These are phyloP conservation scores for Chrysochromulina parva DNA, from an alignment of 78 protist genomes.

Conservation along the genomic window DNA sequence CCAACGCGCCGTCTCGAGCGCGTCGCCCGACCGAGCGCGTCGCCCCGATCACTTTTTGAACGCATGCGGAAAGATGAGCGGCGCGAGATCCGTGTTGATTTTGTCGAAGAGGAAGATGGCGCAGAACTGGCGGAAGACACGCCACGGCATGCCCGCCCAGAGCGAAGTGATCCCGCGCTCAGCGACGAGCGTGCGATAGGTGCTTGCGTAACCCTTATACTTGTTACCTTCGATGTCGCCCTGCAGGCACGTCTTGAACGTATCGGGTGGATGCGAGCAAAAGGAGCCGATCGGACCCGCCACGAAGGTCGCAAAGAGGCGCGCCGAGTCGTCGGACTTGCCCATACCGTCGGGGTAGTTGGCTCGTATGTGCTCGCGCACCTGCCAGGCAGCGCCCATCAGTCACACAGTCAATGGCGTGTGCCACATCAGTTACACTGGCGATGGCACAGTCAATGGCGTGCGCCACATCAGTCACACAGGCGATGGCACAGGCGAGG, in stretches of 20 bases:
- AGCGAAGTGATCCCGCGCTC: neutral
- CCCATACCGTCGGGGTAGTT: neutral
- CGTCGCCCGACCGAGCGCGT: no score
- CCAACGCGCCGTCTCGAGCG: no score
- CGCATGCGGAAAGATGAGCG: neutral
- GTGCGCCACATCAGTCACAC: no score
- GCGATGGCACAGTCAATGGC: no score
- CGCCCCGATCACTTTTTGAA: neutral
- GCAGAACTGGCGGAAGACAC: neutral
- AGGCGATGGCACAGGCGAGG: no score
- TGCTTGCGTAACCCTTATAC: neutral
- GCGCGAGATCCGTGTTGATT: neutral
- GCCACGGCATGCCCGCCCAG: slow-evolving; percentile 7
- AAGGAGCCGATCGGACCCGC: slow-evolving; percentile 5
- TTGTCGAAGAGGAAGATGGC: slow-evolving; percentile 12
- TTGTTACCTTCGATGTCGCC: slow-evolving; percentile 22
- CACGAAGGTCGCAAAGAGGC: neutral
- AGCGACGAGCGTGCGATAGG: neutral
- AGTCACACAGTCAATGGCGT: no score
- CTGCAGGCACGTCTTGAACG: slow-evolving; percentile 56
- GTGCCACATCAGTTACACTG: no score
- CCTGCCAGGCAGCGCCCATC: no score
- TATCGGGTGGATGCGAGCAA: slow-evolving; percentile 41
- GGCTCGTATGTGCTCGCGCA: neutral
- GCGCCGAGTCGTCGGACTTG: neutral